Conservation (phyloP, 78 protist species). For the Anaeramoeba flamelloides region DNA sequence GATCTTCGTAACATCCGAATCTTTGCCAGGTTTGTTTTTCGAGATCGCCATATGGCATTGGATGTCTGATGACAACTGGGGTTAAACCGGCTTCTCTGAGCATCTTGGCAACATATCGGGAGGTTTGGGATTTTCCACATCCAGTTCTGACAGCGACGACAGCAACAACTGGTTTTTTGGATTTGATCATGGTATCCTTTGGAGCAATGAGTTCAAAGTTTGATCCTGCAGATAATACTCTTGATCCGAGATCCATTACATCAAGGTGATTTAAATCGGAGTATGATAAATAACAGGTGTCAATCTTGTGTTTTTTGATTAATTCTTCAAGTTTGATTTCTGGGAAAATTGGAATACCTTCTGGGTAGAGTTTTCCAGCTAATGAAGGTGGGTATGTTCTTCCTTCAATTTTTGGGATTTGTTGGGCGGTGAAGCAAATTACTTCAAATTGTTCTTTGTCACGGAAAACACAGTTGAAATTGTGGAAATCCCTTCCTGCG, state of each 20-base stretch:
- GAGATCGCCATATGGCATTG: conserved; percentile 28
- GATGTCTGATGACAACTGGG: conserved; percentile 20
- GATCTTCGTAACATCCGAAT: background rate
- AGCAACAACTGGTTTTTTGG: conserved; percentile 17
- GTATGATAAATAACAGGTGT: conserved; percentile 16
- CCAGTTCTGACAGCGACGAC: conserved; percentile 23
- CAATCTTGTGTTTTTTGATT: conserved; percentile 15
- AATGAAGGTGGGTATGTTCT: conserved; percentile 15
- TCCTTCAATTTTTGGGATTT: conserved; percentile 16
- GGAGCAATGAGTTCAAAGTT: conserved; percentile 15
- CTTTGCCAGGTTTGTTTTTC: conserved; percentile 9
- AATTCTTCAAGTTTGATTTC: conserved; percentile 11
- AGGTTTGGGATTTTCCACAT: conserved; percentile 25
- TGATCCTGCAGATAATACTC: conserved; percentile 12
- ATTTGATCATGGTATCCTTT: conserved; percentile 1
- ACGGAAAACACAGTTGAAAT: conserved; percentile 10
- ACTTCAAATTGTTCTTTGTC: conserved; percentile 6
- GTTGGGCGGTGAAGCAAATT: conserved; percentile 23
- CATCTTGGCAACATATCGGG: conserved; percentile 14
- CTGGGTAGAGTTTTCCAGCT: conserved; percentile 20
- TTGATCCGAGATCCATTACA: background rate
- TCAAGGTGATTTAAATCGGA: conserved; percentile 14
- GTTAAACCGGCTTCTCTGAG: too few species aligned
- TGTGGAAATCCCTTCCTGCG: conserved; percentile 23
- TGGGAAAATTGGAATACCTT: conserved; percentile 15